Evolutionary conservation across 2,329 filamentous ascomycete species (phyloP), one percentile per base, ranked within the genome.

Genomic region (Ceratocystis destructans): DNA sequence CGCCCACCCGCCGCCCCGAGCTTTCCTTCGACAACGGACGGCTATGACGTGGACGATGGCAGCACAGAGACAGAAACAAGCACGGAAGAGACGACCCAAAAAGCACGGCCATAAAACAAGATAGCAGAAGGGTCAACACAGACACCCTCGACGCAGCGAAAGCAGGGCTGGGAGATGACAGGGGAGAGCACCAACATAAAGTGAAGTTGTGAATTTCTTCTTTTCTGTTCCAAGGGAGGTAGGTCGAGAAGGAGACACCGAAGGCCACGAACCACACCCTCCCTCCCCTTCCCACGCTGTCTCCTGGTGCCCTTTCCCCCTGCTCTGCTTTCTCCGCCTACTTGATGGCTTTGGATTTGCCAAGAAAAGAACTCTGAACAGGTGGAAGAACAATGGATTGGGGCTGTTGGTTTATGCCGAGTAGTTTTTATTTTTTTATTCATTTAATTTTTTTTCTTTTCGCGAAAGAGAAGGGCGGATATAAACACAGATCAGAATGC

Each of bases 141-240:
- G 53, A 59, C 53, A n/a, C 12, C 37, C 37, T 12, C 37, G 37
- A 41, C 37, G 37, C 33, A 41, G 17, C 33, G 53, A 59, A 59
- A 33, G 12, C 53, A 31, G 28, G 53, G 28, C 53, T 59, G 53
- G 53, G 53, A 59, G 53, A 59, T 59, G 53, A 59, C 53, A 59
- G 53, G 53, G 53, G 53, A 59, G 53, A 37, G 53, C 53, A 59
- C 53, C 53, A 59, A 59, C 53, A 59, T 3, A 59, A 59, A 31
- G 28, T 59, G 53, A 59, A 8, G 53, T n/a, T 59, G 53, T 33
- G 17, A 59, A 33, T 37, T 59, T 37, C 53, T 59, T 59, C 33
- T 59, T 12, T 12, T 25, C 22, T 55, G 17, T 33, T 17, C 28
- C 53, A 20, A 59, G 53, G 53, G 53, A 59, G 53, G n/a, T 25